phyloP scores from a whole-genome alignment of 108 stramenopile species.

The Cyclostephanos tholiformis region DNA sequence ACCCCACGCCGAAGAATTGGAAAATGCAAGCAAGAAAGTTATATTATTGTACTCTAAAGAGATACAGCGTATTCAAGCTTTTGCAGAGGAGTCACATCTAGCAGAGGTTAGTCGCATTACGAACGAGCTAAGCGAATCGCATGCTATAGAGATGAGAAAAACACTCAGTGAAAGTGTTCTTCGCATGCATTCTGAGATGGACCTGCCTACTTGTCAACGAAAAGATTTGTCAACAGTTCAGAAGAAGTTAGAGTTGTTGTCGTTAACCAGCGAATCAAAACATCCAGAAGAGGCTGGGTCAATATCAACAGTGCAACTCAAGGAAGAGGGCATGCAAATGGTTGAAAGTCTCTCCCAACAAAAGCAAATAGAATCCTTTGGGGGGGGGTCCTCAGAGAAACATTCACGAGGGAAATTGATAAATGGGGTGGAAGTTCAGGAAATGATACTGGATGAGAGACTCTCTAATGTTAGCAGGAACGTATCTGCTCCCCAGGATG shows the following conservation, averaged over 20 bases:
- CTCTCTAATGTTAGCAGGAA: neutral
- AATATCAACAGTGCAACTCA: neutral
- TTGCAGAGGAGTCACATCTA: neutral
- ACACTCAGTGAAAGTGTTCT: neutral
- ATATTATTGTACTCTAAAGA: neutral
- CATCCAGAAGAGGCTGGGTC: neutral
- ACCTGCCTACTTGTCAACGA: neutral
- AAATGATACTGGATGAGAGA: neutral
- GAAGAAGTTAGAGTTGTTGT: neutral
- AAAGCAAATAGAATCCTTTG: neutral
- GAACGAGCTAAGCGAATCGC: neutral
- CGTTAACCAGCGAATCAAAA: neutral
- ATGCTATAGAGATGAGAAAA: neutral
- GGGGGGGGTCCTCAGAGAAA: neutral
- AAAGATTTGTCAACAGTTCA: neutral
- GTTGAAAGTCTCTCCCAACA: neutral
- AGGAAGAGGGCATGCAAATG: neutral
- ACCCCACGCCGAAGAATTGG: neutral
- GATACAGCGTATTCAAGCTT: neutral
- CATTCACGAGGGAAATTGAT: neutral
- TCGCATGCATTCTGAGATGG: neutral
- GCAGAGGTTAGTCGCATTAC: neutral
- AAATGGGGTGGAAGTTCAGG: neutral
- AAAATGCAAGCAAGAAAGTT: neutral
- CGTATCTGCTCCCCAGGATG: slow-evolving; percentile 1